Evolutionary conservation across 2,329 filamentous ascomycete species (phyloP).

Genomic region (Huntiella decipiens): DNA sequence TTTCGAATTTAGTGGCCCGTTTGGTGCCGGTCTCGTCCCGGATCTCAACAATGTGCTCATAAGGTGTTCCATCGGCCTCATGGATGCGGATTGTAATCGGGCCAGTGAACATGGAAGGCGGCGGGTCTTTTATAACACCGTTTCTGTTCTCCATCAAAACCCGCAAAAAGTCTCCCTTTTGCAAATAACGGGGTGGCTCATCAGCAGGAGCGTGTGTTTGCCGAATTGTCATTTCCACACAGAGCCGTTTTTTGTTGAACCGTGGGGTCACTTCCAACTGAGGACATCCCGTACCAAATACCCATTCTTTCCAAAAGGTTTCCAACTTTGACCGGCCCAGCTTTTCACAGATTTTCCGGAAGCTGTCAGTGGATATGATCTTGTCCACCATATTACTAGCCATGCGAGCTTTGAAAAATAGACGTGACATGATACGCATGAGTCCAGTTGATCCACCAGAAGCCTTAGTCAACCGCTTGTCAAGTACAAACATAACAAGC

Average conservation of each 20-base stretch:
- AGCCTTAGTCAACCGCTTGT: slow-evolving; percentile 75
- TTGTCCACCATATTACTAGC: slow-evolving; percentile 42
- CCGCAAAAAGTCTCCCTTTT: slow-evolving; percentile 60
- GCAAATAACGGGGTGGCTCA: slow-evolving; percentile 26
- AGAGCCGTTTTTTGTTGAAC: slow-evolving; percentile 95
- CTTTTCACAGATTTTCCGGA: slow-evolving; percentile 72
- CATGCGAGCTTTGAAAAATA: slow-evolving; percentile 70
- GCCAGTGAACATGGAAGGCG: slow-evolving; percentile 73
- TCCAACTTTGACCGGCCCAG: slow-evolving; percentile 74
- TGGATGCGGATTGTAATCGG: slow-evolving; percentile 97
- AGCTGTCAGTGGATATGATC: slow-evolving; percentile 54
- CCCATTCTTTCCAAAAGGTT: slow-evolving; percentile 85
- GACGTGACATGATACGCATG: slow-evolving; percentile 64
- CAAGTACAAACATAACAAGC: slow-evolving; percentile 80
- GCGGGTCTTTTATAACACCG: slow-evolving; percentile 46
- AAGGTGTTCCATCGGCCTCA: slow-evolving; percentile 92
- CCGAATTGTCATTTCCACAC: slow-evolving; percentile 75
- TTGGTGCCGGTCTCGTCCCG: slow-evolving; percentile 52
- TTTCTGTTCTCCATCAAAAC: slow-evolving; percentile 64
- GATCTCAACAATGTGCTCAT: slow-evolving; percentile 94
- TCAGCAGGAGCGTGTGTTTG: slow-evolving; percentile 40
- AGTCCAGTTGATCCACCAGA: slow-evolving; percentile 63
- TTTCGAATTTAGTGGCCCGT: slow-evolving; percentile 65
- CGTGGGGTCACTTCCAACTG: slow-evolving; percentile 68
- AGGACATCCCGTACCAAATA: slow-evolving; percentile 73